phyloP scores from a whole-genome alignment of 1,284 basidiomycete genomes.

The Malassezia vespertilionis region DNA sequence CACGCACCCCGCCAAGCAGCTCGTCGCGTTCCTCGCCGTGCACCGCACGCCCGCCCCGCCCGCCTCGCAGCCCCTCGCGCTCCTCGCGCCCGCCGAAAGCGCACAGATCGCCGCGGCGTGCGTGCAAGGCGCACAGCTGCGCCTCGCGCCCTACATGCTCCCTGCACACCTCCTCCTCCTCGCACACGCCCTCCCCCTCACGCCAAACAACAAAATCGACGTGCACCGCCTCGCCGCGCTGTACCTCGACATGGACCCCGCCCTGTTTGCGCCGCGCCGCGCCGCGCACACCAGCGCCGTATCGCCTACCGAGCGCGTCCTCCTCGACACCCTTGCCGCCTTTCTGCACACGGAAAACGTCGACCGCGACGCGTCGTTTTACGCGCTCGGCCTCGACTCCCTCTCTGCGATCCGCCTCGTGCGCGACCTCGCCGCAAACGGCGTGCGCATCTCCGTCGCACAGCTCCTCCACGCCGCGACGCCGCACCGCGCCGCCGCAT shows the following conservation, averaged over 20 bases:
- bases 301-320: conserved; percentile 16
- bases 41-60: neutral
- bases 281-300: conserved; percentile 7
- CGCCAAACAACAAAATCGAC: conserved; percentile 44
- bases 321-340: conserved; percentile 19
- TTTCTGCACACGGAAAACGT: conserved; percentile 2
- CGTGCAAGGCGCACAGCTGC: conserved; percentile 18
- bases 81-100: neutral
- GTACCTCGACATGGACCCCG: conserved; percentile 19
- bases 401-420: conserved; percentile 35
- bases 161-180: conserved; percentile 32
- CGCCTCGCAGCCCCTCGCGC: neutral
- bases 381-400: conserved; percentile 41
- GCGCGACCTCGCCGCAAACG: conserved; percentile 12
- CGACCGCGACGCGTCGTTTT: conserved; percentile 21
- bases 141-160: conserved; percentile 38
- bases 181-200: conserved; percentile 27
- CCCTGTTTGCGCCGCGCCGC: conserved; percentile 15
- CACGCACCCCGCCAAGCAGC: conserved; percentile 27
- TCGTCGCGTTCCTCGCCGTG: conserved; percentile 33
- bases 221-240: conserved; percentile 20
- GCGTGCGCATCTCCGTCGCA: conserved; percentile 17
- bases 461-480: conserved; percentile 20
- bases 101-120: neutral
- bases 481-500: neutral